Evolutionary conservation across 1,284 basidiomycete species (phyloP).

Genomic region (Pseudozyma hubeiensis): DNA sequence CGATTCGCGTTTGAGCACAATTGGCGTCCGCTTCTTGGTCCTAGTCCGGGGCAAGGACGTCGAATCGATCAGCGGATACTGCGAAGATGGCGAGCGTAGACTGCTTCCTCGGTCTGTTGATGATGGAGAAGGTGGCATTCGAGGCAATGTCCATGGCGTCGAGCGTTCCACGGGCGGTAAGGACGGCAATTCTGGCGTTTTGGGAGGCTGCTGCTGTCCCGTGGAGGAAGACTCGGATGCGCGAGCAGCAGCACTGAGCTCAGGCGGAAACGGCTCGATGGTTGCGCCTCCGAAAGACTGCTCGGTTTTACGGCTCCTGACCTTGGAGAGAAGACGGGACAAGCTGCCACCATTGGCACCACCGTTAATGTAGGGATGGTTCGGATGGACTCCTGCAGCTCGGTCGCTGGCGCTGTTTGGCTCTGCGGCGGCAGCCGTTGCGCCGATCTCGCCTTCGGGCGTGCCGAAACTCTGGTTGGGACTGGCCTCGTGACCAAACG

Average conservation of each 20-base stretch:
- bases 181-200: conserved; percentile 16
- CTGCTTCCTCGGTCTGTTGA: conserved; percentile 24
- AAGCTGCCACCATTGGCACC: conserved; percentile 34
- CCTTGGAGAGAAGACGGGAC: conserved; percentile 51
- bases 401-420: conserved; percentile 7
- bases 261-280: conserved; percentile 47
- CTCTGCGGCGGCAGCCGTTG: conserved; percentile 1
- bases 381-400: conserved; percentile 16
- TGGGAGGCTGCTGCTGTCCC: conserved; percentile 2
- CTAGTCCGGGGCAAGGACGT: conserved; percentile 27
- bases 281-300: conserved; percentile 33
- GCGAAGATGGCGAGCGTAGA: conserved; percentile 30
- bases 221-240: conserved; percentile 6
- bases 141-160: conserved; percentile 24
- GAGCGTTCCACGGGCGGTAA: conserved; percentile 17
- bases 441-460: conserved; percentile 7
- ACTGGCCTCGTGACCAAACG: conserved; percentile 52
- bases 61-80: conserved; percentile 44
- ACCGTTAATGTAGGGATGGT: conserved; percentile 45
- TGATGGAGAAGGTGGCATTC: conserved; percentile 21
- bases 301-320: conserved; percentile 40
- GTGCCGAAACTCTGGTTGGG: conserved; percentile 17
- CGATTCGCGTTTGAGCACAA: conserved; percentile 46
- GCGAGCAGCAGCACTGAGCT: conserved; percentile 15
- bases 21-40: conserved; percentile 34